Evolutionary conservation across 116 monocot genomes (phyloP).

Genomic region (Trichopus zeylanicus): DNA sequence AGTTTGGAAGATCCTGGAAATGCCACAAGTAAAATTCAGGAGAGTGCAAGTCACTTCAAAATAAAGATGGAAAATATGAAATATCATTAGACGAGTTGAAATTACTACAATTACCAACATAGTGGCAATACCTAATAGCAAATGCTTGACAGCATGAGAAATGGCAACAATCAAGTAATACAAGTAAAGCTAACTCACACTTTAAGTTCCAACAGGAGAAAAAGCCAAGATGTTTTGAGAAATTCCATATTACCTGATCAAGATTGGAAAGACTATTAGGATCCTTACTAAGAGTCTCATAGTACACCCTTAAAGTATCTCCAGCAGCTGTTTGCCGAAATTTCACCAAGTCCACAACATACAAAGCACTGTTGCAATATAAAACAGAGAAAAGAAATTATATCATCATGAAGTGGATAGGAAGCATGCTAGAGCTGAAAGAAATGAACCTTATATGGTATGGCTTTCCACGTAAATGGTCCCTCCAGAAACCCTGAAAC

Average conservation of each 20-base stretch:
- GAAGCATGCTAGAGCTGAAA: neutral
- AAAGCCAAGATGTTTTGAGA: no score
- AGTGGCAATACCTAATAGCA: no score
- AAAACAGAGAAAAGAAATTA: slow-evolving; percentile 6
- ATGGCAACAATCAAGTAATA: no score
- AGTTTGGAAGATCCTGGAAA: slow-evolving; percentile 94
- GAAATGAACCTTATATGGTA: slow-evolving; percentile 83
- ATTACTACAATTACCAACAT: no score
- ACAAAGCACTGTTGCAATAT: slow-evolving; percentile 64
- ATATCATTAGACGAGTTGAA: no score
- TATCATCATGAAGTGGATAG: neutral
- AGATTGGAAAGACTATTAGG: slow-evolving; percentile 99
- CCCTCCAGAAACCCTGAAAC: slow-evolving; percentile 94
- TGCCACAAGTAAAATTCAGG: slow-evolving; percentile 1
- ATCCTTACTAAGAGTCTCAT: slow-evolving; percentile 97
- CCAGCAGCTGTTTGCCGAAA: slow-evolving; percentile 97
- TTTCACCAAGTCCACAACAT: slow-evolving; percentile 95
- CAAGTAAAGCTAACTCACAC: no score
- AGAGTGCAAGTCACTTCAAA: neutral
- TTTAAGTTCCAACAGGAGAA: no score
- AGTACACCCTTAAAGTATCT: slow-evolving; percentile 75
- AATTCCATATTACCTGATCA: slow-evolving; percentile 70
- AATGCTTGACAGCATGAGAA: no score
- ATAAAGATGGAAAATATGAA: neutral
- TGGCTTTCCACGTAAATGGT: slow-evolving; percentile 84